phyloP scores from a whole-genome alignment of 257 asterid genomes.

The Striga asiatica region DNA sequence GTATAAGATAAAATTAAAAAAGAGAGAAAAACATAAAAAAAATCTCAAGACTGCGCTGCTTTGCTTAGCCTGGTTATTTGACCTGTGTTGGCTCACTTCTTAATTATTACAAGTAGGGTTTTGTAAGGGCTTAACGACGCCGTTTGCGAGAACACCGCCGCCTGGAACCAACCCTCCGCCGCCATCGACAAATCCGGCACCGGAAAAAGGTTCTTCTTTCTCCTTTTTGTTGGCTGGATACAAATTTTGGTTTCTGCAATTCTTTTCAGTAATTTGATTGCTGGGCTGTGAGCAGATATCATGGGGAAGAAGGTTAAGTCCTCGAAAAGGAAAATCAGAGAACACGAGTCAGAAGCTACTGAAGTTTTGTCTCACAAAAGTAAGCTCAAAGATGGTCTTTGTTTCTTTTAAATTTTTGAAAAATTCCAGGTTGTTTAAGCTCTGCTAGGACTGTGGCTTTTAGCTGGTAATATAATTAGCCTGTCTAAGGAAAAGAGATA shows the following conservation, averaged over 20 bases:
- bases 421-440: neutral
- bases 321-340: slow-evolving; percentile 36
- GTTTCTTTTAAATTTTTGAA: neutral
- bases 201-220: neutral
- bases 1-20: too few species aligned
- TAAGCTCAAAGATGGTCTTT: slow-evolving; percentile 1
- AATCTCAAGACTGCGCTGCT: too few species aligned
- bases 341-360: slow-evolving; percentile 19
- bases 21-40: too few species aligned
- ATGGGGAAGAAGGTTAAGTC: slow-evolving; percentile 40
- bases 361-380: slow-evolving; percentile 22
- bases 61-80: too few species aligned
- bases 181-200: neutral
- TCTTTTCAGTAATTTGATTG: neutral
- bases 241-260: neutral
- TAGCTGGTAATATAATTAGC: neutral
- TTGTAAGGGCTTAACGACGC: slow-evolving; percentile 1
- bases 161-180: neutral
- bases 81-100: neutral
- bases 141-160: neutral
- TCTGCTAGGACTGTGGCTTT: neutral
- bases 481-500: neutral
- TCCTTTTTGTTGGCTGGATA: neutral
- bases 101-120: neutral
- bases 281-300: slow-evolving; percentile 13